phyloP scores from a whole-genome alignment of 2,329 filamentous ascomycete species.

The Fusarium irregulare region DNA sequence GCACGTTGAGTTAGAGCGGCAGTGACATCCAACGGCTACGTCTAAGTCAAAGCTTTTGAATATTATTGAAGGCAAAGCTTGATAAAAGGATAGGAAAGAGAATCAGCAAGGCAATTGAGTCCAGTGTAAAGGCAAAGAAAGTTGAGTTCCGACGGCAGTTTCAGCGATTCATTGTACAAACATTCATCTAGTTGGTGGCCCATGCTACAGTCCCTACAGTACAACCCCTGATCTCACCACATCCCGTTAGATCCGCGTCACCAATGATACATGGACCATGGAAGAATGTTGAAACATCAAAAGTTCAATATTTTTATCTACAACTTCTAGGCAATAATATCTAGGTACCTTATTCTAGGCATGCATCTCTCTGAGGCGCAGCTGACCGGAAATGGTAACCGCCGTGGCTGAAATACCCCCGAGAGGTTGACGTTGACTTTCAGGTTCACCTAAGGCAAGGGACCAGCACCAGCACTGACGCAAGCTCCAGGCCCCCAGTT shows the following conservation, averaged over 20 bases:
- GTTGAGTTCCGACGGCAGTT: background rate
- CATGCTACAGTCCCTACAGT: background rate
- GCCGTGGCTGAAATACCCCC: constrained; percentile 34
- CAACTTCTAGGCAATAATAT: too few species aligned
- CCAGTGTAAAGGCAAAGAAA: background rate
- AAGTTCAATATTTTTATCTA: too few species aligned
- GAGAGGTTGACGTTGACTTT: background rate
- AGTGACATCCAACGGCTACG: background rate
- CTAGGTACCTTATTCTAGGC: background rate
- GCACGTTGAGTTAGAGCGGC: background rate
- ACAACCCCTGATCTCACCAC: constrained; percentile 7
- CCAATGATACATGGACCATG: background rate
- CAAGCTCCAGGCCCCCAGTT: constrained; percentile 39
- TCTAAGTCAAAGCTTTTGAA: background rate
- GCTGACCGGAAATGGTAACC: constrained; percentile 11
- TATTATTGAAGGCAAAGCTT: background rate
- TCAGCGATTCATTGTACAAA: constrained; percentile 9
- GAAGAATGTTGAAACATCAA: too few species aligned
- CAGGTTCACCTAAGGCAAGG: background rate
- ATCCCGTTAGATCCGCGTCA: background rate
- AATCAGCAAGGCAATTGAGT: background rate
- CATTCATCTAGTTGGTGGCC: background rate
- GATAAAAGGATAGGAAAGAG: too few species aligned
- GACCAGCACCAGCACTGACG: constrained; percentile 38
- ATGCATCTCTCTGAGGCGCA: background rate